Percentiles rank a stretch among this genome's conserved stretches.
Evolutionary conservation across 2,329 filamentous ascomycete species (phyloP).

Genomic region (Hirsutella thompsonii): DNA sequence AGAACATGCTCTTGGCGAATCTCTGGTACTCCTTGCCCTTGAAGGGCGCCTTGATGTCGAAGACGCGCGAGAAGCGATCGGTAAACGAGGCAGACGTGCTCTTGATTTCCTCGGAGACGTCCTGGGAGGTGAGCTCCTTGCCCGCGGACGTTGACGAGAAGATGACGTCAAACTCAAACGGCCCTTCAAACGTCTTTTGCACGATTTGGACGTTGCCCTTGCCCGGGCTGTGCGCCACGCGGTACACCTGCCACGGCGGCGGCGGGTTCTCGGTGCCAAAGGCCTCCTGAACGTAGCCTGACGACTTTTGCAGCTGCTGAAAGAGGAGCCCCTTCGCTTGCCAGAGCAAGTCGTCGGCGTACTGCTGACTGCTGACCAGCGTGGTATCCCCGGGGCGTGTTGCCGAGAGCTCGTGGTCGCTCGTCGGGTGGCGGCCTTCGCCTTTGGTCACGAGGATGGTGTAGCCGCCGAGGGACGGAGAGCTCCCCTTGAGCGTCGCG

Average conservation of each 20-base stretch:
- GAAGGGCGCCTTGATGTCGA: conserved; percentile 63
- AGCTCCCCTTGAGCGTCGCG: conserved; percentile 59
- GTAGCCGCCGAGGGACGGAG: conserved; percentile 64
- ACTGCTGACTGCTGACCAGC: conserved; percentile 56
- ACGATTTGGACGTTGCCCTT: conserved; percentile 74
- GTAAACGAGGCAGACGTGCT: conserved; percentile 55
- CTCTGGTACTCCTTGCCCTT: conserved; percentile 55
- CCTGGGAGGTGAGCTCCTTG: conserved; percentile 40
- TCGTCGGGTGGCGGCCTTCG: conserved; percentile 43
- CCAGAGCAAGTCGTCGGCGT: conserved; percentile 64
- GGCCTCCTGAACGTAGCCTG: conserved; percentile 34
- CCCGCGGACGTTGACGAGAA: conserved; percentile 67
- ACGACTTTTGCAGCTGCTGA: conserved; percentile 36
- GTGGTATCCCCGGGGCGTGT: conserved; percentile 65
- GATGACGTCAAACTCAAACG: conserved; percentile 87
- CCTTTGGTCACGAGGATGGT: conserved; percentile 66
- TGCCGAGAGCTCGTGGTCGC: conserved; percentile 53
- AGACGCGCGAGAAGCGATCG: conserved; percentile 56
- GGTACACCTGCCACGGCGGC: conserved; percentile 76
- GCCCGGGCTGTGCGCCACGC: conserved; percentile 55
- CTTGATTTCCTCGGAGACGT: conserved; percentile 58
- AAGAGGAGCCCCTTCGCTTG: conserved; percentile 59
- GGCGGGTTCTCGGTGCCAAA: conserved; percentile 54
- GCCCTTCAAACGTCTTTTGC: conserved; percentile 81
- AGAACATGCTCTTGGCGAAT: conserved; percentile 85